Percentiles rank a stretch among this genome's conserved stretches.
These are phyloP conservation scores for Daedaleopsis nitida DNA, from an alignment of 768 basidiomycete genomes.

Conservation along the genomic window DNA sequence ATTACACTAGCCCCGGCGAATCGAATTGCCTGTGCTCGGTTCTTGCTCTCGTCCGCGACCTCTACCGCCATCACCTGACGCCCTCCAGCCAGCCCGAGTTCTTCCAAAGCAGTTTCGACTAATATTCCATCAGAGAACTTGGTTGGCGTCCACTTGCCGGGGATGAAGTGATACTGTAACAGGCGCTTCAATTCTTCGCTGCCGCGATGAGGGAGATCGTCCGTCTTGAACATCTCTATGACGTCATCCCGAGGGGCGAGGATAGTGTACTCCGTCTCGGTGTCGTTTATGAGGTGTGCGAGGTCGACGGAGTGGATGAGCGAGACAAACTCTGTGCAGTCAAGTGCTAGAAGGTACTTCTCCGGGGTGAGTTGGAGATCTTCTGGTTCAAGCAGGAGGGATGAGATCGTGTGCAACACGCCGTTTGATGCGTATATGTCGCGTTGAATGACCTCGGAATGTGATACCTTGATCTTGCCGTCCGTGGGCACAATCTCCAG, in stretches of 20 bases:
- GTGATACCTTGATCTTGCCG: constrained; percentile 55
- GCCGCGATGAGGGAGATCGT: constrained; percentile 63
- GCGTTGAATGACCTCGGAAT: constrained; percentile 62
- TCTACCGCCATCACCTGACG: constrained; percentile 71
- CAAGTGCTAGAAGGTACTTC: constrained; percentile 90
- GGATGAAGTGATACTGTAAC: constrained; percentile 90
- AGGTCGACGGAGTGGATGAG: constrained; percentile 85
- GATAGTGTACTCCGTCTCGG: constrained; percentile 76
- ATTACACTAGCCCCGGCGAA: constrained; percentile 86
- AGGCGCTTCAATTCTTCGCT: constrained; percentile 69
- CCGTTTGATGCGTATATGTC: constrained; percentile 96
- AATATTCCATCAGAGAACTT: constrained; percentile 76
- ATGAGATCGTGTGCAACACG: constrained; percentile 87
- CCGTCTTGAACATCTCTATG: constrained; percentile 54
- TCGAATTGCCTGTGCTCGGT: constrained; percentile 54
- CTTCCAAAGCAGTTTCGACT: constrained; percentile 76
- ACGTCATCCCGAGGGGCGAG: constrained; percentile 92
- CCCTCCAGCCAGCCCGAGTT: constrained; percentile 67
- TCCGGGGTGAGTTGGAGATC: constrained; percentile 86
- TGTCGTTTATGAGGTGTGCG: constrained; percentile 67
- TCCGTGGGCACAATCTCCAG: constrained; percentile 59
- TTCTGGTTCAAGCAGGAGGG: constrained; percentile 75
- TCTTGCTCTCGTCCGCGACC: constrained; percentile 47
- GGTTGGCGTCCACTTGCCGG: constrained; percentile 70
- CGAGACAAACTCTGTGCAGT: constrained; percentile 89